These are phyloP conservation scores for Apiotrichum veenhuisii DNA, from an alignment of 1,284 basidiomycete species.

Conservation along the genomic window DNA sequence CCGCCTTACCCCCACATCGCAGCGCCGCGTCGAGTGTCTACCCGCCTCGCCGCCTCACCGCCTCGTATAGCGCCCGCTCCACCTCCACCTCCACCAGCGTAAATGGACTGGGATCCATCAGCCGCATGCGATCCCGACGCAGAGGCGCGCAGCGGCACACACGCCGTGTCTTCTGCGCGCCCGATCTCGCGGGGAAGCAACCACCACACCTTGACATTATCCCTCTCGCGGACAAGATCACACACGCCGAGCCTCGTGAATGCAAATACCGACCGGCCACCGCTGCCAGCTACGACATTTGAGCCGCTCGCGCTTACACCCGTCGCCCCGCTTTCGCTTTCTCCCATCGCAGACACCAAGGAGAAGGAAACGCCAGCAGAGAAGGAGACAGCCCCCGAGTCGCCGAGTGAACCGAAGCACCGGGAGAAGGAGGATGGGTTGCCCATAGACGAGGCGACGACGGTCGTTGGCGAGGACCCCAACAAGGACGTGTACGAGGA, in stretches of 20 bases:
- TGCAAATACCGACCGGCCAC: not conserved
- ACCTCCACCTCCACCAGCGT: too few relatives aligned
- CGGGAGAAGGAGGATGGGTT: not conserved
- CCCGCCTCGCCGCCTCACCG: too few relatives aligned
- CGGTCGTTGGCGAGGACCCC: not conserved
- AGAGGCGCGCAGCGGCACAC: not conserved
- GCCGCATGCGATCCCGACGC: slow-evolving; percentile 2
- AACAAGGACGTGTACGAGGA: slow-evolving; percentile 1
- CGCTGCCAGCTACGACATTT: too few relatives aligned
- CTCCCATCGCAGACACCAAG: too few relatives aligned
- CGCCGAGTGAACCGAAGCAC: too few relatives aligned
- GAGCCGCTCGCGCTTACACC: too few relatives aligned
- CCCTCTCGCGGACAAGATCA: not conserved
- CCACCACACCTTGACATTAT: too few relatives aligned
- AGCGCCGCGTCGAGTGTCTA: too few relatives aligned
- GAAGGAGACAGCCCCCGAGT: too few relatives aligned
- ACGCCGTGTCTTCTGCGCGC: not conserved
- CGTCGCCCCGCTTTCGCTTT: not conserved
- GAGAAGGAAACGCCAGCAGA: too few relatives aligned
- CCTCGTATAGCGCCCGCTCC: too few relatives aligned
- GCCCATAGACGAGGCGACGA: not conserved
- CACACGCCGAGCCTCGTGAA: not conserved
- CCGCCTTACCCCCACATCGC: too few relatives aligned
- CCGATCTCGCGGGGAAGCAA: not conserved
- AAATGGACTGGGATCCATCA: not conserved